Evolutionary conservation across 1,139 yeast genomes (phyloP).

Genomic region (Pichia sp.): DNA sequence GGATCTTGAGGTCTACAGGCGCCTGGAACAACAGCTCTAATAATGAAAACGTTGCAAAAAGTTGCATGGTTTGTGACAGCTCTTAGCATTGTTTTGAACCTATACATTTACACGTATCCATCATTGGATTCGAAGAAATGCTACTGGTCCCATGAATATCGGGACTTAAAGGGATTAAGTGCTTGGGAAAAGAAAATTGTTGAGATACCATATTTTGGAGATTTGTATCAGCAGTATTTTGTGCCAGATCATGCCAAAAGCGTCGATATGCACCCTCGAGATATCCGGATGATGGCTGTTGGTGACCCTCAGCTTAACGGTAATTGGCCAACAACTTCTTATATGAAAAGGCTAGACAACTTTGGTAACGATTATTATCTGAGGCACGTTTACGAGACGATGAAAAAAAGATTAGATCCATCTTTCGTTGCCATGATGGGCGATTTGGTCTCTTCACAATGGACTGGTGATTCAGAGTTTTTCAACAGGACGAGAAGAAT

Average conservation of each 20-base stretch:
- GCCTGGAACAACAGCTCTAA: background rate
- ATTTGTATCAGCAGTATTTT: slow-evolving; percentile 31
- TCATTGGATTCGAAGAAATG: slow-evolving; percentile 51
- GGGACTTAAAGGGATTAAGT: slow-evolving; percentile 20
- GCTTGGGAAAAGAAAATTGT: slow-evolving; percentile 20
- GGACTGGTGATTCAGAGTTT: slow-evolving; percentile 88
- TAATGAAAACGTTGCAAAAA: slow-evolving; percentile 4
- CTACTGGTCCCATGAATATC: slow-evolving; percentile 45
- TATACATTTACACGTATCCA: slow-evolving; percentile 72
- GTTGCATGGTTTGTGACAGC: slow-evolving; percentile 24
- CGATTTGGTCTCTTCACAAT: slow-evolving; percentile 89
- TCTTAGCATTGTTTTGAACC: slow-evolving; percentile 45
- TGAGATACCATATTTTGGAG: slow-evolving; percentile 36
- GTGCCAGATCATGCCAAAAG: slow-evolving; percentile 25
- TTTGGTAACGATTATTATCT: slow-evolving; percentile 84
- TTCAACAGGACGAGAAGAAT: slow-evolving; percentile 71
- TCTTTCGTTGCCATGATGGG: slow-evolving; percentile 87
- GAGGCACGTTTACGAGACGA: slow-evolving; percentile 71
- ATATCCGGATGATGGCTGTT: slow-evolving; percentile 67
- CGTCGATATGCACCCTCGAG: slow-evolving; percentile 28
- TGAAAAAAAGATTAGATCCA: slow-evolving; percentile 63
- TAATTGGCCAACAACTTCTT: slow-evolving; percentile 65
- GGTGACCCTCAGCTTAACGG: slow-evolving; percentile 98
- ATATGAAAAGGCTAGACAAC: slow-evolving; percentile 72
- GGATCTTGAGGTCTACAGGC: background rate